phyloP scores from a whole-genome alignment of 2,329 filamentous ascomycete genomes.

The Penicillium verrucosum region DNA sequence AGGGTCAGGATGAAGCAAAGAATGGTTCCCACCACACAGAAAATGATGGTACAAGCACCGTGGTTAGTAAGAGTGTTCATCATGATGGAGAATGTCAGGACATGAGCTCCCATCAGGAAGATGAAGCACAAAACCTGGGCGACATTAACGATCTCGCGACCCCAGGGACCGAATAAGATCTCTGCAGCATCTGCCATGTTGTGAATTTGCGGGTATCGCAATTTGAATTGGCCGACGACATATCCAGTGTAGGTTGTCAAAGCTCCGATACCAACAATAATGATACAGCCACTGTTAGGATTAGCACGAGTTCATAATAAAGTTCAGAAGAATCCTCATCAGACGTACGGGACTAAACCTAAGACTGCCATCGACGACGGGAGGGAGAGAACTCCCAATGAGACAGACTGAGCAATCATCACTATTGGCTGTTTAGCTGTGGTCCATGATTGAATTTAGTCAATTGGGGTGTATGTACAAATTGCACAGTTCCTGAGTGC shows the following conservation, averaged over 20 bases:
- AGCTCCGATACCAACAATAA: conserved; percentile 53
- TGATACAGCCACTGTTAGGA: conserved; percentile 30
- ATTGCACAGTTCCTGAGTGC: conserved; percentile 38
- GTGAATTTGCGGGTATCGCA: conserved; percentile 56
- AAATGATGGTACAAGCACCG: conserved; percentile 61
- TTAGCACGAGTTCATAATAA: neutral
- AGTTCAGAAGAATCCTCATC: neutral
- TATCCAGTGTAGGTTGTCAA: conserved; percentile 59
- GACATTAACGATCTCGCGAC: conserved; percentile 59
- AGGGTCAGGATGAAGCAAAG: conserved; percentile 59
- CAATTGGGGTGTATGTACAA: conserved; percentile 26
- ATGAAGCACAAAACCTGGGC: conserved; percentile 62
- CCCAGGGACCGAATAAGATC: conserved; percentile 58
- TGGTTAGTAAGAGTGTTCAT: conserved; percentile 62
- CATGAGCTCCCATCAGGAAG: conserved; percentile 67
- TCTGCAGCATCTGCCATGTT: conserved; percentile 66
- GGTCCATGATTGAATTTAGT: neutral
- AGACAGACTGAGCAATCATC: conserved; percentile 59
- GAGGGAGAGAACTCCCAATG: conserved; percentile 54
- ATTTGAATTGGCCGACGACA: conserved; percentile 58
- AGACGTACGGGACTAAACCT: conserved; percentile 49
- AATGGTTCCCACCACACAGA: conserved; percentile 55
- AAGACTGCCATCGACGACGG: conserved; percentile 51
- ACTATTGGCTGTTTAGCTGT: conserved; percentile 28
- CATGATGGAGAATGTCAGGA: conserved; percentile 66